Percentiles rank a stretch among this genome's conserved stretches.
Conservation (phyloP, 371 early-diverging fungal genomes). For the Nematocida homosporus region DNA sequence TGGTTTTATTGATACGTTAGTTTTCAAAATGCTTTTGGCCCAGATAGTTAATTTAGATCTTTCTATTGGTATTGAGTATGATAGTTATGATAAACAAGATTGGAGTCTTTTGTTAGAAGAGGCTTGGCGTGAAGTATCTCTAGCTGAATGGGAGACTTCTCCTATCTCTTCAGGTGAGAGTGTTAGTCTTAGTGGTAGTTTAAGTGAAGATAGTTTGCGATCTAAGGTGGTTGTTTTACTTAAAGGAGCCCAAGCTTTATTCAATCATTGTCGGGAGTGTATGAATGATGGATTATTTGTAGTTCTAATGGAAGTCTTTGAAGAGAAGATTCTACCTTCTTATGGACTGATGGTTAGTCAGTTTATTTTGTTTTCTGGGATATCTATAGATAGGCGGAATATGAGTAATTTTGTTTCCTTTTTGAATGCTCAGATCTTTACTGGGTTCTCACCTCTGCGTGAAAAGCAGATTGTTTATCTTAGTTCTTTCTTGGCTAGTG, state of each 20-base stretch:
- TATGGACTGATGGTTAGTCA: not conserved
- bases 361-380: not conserved
- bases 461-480: not conserved
- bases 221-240: no score
- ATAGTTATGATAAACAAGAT: not conserved
- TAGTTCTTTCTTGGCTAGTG: conserved; percentile 9
- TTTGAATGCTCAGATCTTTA: not conserved
- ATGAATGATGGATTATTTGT: conserved; percentile 14
- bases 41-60: conserved; percentile 15
- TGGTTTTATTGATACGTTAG: not conserved
- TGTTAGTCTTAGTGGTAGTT: no score
- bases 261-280: not conserved
- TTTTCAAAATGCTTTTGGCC: conserved; percentile 1
- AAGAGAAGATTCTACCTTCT: not conserved
- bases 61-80: not conserved
- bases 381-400: not conserved
- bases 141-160: not conserved
- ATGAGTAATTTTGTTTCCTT: conserved; percentile 2
- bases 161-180: not conserved
- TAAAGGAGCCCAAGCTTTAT: not conserved
- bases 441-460: not conserved
- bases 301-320: conserved; percentile 12
- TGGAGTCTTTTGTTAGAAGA: conserved; percentile 2
- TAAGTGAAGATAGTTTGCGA: no score
- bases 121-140: not conserved